Evolutionary conservation across 306 rosid species (phyloP).

Genomic region (Trifolium dubium): DNA sequence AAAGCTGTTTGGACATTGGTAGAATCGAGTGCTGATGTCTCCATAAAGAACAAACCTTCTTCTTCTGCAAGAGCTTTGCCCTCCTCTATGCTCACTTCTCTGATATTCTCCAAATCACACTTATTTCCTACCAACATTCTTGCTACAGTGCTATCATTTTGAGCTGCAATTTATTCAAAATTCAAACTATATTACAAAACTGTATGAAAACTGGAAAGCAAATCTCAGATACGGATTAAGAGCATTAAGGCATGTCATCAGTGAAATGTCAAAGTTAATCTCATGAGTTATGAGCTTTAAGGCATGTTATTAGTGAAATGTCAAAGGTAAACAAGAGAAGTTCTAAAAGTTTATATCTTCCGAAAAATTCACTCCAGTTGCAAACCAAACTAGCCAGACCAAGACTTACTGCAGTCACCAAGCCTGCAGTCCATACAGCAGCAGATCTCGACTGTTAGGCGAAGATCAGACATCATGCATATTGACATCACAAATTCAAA

Average conservation of each 20-base stretch:
- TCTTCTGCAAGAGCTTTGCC: conserved; percentile 84
- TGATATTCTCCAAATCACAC: conserved; percentile 85
- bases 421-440: no score
- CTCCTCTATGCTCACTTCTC: conserved; percentile 80
- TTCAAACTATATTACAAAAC: not conserved
- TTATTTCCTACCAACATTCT: conserved; percentile 93
- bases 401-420: not conserved
- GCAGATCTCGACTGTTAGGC: not conserved
- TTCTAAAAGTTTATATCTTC: not conserved
- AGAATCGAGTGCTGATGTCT: conserved; percentile 90
- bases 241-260: not conserved
- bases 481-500: not conserved
- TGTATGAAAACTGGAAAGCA: not conserved
- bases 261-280: not conserved
- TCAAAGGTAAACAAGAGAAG: conserved; percentile 23
- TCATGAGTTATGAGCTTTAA: not conserved
- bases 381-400: not conserved
- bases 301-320: not conserved
- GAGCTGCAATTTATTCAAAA: conserved; percentile 62
- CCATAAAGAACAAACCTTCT: conserved; percentile 89
- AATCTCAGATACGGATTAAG: not conserved
- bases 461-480: not conserved
- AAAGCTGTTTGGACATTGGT: conserved; percentile 85
- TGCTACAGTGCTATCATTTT: conserved; percentile 76
- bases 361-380: not conserved